phyloP scores from a whole-genome alignment of 441 rosid genomes.

The Arabidopsis hybrid region DNA sequence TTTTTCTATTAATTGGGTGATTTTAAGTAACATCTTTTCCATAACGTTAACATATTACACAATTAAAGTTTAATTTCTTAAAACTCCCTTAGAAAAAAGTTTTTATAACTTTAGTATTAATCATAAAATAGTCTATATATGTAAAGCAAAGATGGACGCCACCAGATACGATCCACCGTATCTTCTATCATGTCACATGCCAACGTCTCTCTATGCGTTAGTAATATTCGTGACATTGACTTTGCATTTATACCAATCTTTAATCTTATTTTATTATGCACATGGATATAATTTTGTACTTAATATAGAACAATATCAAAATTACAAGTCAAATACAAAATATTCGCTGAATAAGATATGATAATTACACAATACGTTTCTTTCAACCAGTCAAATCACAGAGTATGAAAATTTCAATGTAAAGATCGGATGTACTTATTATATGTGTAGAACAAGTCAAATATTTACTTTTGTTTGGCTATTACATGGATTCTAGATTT shows the following conservation, averaged over 20 bases:
- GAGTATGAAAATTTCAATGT: constrained; percentile 3
- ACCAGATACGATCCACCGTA: constrained; percentile 41
- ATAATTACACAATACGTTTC: constrained; percentile 10
- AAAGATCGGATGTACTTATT: constrained; percentile 15
- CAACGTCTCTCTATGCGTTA: constrained; percentile 39
- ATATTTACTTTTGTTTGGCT: constrained; percentile 13
- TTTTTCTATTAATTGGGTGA: background rate
- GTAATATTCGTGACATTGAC: constrained; percentile 43
- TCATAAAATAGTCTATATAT: background rate
- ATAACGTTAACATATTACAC: background rate
- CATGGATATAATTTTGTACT: constrained; percentile 19
- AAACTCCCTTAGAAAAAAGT: background rate
- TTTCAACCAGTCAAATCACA: constrained; percentile 29
- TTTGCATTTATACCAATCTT: constrained; percentile 35
- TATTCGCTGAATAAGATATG: constrained; percentile 27
- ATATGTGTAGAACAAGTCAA: constrained; percentile 27
- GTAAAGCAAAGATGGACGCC: constrained; percentile 19
- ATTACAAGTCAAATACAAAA: constrained; percentile 37
- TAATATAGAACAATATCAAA: constrained; percentile 8
- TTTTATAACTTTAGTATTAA: background rate
- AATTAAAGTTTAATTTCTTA: background rate
- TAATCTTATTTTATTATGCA: constrained; percentile 10
- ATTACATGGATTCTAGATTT: constrained; percentile 16
- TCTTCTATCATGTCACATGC: constrained; percentile 38
- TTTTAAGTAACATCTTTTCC: background rate